These are phyloP conservation scores for Nepenthes gracilis DNA, from an alignment of 148 eudicot species.

Conservation along the genomic window DNA sequence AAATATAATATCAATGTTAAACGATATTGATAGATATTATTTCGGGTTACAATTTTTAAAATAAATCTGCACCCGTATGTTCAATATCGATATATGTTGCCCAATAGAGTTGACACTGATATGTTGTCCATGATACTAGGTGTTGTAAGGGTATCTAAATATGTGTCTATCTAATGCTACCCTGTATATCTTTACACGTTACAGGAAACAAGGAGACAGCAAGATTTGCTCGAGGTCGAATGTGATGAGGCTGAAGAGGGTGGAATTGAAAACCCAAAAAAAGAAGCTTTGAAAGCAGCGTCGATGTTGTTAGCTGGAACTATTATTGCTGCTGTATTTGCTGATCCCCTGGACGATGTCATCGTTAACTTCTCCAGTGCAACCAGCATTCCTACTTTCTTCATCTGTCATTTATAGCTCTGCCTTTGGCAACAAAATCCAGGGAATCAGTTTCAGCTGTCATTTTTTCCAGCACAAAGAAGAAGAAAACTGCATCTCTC, in stretches of 20 bases:
- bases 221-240: conserved; percentile 40
- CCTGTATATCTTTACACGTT: not conserved
- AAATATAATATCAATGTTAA: too few relatives aligned
- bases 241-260: conserved; percentile 23
- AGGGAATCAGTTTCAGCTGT: conserved; percentile 88
- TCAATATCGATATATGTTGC: too few relatives aligned
- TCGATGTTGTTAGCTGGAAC: conserved; percentile 46
- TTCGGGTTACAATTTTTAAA: too few relatives aligned
- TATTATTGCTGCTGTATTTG: conserved; percentile 62
- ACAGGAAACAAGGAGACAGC: conserved; percentile 54
- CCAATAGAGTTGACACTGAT: too few relatives aligned
- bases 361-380: conserved; percentile 74
- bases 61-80: too few relatives aligned
- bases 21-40: too few relatives aligned
- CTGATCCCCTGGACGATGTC: conserved; percentile 92
- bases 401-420: conserved; percentile 79
- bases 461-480: conserved; percentile 65
- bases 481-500: conserved; percentile 60
- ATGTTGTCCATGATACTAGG: too few relatives aligned
- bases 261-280: conserved; percentile 29
- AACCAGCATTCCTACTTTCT: conserved; percentile 83
- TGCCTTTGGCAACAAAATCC: conserved; percentile 89
- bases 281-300: conserved; percentile 40
- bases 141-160: too few relatives aligned
- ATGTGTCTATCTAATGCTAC: not conserved